Percentiles rank a stretch among this genome's conserved stretches.
These are phyloP conservation scores for Lepidium sativum DNA, from an alignment of 345 rosid genomes.

Conservation along the genomic window DNA sequence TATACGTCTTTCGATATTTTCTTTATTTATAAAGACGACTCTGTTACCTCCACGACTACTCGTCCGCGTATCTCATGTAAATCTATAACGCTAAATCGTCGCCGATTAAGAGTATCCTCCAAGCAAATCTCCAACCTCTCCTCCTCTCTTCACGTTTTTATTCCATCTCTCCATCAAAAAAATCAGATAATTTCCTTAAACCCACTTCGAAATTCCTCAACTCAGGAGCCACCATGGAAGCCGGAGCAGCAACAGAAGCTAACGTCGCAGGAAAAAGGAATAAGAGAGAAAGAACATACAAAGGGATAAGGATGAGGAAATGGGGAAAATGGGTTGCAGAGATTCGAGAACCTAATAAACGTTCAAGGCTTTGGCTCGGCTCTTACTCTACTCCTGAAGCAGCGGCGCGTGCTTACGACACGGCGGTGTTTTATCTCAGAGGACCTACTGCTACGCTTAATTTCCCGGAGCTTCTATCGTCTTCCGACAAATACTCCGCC, in stretches of 20 bases:
- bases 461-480: slow-evolving; percentile 64
- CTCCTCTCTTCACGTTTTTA: neutral
- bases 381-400: slow-evolving; percentile 87
- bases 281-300: slow-evolving; percentile 47
- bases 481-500: slow-evolving; percentile 22
- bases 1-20: neutral
- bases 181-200: neutral
- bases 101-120: slow-evolving; percentile 6
- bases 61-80: no score
- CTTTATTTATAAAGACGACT: neutral
- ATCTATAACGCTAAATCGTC: neutral
- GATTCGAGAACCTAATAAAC: slow-evolving; percentile 88
- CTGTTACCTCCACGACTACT: neutral
- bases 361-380: slow-evolving; percentile 94
- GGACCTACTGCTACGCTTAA: slow-evolving; percentile 75
- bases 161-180: neutral
- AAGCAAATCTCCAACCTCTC: neutral
- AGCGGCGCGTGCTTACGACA: slow-evolving; percentile 94
- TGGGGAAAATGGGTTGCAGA: slow-evolving; percentile 99
- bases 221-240: slow-evolving; percentile 3
- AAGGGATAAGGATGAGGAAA: slow-evolving; percentile 98
- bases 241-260: neutral
- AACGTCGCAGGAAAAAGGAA: slow-evolving; percentile 20
- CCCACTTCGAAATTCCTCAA: neutral
- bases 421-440: slow-evolving; percentile 79